Percentiles rank a stretch among this genome's conserved stretches.
Conservation (phyloP, 2,329 filamentous ascomycete species). For the Purpureocillium lavendulum region DNA sequence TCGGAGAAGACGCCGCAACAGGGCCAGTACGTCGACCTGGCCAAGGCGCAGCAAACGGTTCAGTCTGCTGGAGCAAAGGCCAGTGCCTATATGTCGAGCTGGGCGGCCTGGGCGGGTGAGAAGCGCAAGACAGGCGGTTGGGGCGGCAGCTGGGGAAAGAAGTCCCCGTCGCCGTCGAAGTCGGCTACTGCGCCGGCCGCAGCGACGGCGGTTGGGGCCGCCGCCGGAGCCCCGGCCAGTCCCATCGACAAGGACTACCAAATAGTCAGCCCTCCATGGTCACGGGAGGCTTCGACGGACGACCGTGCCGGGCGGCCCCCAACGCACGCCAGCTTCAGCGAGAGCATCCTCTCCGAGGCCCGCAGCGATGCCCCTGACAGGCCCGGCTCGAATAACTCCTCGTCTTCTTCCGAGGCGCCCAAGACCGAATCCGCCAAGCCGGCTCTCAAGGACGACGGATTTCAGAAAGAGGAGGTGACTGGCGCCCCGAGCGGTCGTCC, state of each 20-base stretch:
- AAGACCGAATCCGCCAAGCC: not conserved
- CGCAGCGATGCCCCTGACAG: not conserved
- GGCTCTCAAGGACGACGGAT: slow-evolving; percentile 11
- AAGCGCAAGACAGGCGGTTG: slow-evolving; percentile 55
- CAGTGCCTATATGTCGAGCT: slow-evolving; percentile 58
- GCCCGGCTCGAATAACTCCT: not conserved
- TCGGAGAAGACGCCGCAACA: slow-evolving; percentile 2
- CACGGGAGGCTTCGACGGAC: slow-evolving; percentile 18
- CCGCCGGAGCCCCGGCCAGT: slow-evolving; percentile 28
- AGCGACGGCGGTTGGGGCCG: slow-evolving; percentile 41
- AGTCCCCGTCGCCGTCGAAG: slow-evolving; percentile 2
- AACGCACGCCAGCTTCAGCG: slow-evolving; percentile 8
- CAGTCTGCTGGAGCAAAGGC: slow-evolving; percentile 47
- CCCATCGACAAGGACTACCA: slow-evolving; percentile 30
- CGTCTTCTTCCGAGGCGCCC: not conserved
- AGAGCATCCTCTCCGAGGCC: slow-evolving; percentile 6
- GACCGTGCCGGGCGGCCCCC: slow-evolving; percentile 9
- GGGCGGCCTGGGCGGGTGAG: slow-evolving; percentile 65
- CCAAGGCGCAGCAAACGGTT: slow-evolving; percentile 36
- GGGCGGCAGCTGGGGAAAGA: slow-evolving; percentile 31
- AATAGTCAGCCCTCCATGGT: slow-evolving; percentile 21
- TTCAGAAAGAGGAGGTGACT: slow-evolving; percentile 16
- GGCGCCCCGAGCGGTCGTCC: slow-evolving; percentile 7
- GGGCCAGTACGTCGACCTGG: slow-evolving; percentile 16
- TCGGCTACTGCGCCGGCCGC: slow-evolving; percentile 19